A percentile compares a stretch with the other conserved stretches of the same genome.
phyloP scores from a whole-genome alignment of 176 grass and related monocot species.

The Zoysia pacifica region DNA sequence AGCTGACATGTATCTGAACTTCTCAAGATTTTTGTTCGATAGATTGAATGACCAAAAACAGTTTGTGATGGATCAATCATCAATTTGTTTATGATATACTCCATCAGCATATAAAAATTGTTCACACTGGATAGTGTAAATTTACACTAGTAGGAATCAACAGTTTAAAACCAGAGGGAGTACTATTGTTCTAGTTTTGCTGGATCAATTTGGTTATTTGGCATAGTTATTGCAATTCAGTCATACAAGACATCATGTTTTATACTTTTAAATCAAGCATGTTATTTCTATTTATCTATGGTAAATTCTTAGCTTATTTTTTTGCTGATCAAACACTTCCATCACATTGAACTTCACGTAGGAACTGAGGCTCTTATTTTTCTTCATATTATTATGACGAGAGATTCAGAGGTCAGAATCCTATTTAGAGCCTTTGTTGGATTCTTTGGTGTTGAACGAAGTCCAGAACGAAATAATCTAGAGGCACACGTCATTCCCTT shows the following conservation, averaged over 20 bases:
- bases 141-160: too few relatives aligned
- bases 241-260: neutral
- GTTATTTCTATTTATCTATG: too few relatives aligned
- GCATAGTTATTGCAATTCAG: neutral
- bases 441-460: neutral
- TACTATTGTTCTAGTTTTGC: too few relatives aligned
- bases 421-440: neutral
- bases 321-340: neutral
- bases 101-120: too few relatives aligned
- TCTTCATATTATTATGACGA: neutral
- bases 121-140: too few relatives aligned
- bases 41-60: constrained; percentile 25
- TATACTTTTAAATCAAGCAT: neutral
- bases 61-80: neutral
- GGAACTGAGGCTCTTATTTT: neutral
- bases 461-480: neutral
- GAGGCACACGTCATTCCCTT: neutral
- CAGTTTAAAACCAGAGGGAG: too few relatives aligned
- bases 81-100: neutral
- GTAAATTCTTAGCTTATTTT: neutral
- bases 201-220: neutral
- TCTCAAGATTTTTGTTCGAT: constrained; percentile 8
- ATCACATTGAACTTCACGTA: constrained; percentile 1
- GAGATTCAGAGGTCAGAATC: neutral
- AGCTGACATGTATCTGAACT: neutral